These are phyloP conservation scores for Nelumbo lutea DNA, from an alignment of 164 flowering plant species.

Conservation along the genomic window DNA sequence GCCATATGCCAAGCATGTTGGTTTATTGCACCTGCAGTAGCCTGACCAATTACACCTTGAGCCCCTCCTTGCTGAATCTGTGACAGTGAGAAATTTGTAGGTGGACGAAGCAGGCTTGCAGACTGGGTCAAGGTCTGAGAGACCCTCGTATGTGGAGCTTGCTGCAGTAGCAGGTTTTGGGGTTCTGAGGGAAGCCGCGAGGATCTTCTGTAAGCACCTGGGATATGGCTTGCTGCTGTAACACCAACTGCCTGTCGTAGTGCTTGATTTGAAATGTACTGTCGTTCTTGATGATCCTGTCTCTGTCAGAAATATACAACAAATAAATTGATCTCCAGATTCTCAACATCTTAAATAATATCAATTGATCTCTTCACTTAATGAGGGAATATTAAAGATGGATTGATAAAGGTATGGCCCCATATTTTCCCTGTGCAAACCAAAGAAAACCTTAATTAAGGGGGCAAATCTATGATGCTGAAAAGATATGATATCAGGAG, in stretches of 20 bases:
- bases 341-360: not conserved
- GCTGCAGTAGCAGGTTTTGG: slow-evolving; percentile 27
- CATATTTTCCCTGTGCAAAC: too few relatives aligned
- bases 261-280: slow-evolving; percentile 17
- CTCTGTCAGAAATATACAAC: slow-evolving; percentile 4
- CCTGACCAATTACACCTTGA: slow-evolving; percentile 19
- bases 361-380: not conserved
- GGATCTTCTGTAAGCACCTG: slow-evolving; percentile 19
- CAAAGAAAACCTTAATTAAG: too few relatives aligned
- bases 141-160: slow-evolving; percentile 15
- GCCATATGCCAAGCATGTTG: slow-evolving; percentile 11
- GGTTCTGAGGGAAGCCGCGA: slow-evolving; percentile 15
- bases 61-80: slow-evolving; percentile 29
- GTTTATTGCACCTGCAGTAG: slow-evolving; percentile 10
- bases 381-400: too few relatives aligned
- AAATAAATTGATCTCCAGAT: not conserved
- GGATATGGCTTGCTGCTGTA: slow-evolving; percentile 20
- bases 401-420: too few relatives aligned
- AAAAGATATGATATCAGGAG: too few relatives aligned
- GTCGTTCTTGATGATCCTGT: slow-evolving; percentile 19
- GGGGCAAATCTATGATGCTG: too few relatives aligned
- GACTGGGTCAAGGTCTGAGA: slow-evolving; percentile 27
- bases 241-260: slow-evolving; percentile 25
- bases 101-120: slow-evolving; percentile 15
- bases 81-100: slow-evolving; percentile 17